phyloP scores from a whole-genome alignment of 805 yeast species.

The Metahyphopichia silvanorum region DNA sequence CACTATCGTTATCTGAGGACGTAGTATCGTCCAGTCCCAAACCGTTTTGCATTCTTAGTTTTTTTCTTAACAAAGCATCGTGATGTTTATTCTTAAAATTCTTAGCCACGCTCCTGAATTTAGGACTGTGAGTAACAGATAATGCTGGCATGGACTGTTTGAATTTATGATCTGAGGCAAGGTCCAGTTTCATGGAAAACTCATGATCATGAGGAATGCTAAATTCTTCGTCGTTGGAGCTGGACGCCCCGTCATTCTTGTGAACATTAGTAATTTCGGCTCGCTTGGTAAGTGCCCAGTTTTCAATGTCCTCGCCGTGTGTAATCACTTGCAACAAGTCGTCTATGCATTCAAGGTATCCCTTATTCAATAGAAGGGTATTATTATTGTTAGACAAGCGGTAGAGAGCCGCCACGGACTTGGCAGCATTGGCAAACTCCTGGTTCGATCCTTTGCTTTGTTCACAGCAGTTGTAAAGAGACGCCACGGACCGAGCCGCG shows the following conservation, averaged over 20 bases:
- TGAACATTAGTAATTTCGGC: slow-evolving; percentile 32
- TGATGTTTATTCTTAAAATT: slow-evolving; percentile 6
- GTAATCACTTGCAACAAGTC: slow-evolving; percentile 47
- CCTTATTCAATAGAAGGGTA: slow-evolving; percentile 46
- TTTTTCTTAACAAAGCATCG: slow-evolving; percentile 6
- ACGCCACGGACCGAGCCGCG: slow-evolving; percentile 71
- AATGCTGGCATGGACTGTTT: slow-evolving; percentile 36
- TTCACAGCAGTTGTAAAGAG: slow-evolving; percentile 29
- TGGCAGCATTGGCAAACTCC: slow-evolving; percentile 41
- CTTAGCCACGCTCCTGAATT: slow-evolving; percentile 14
- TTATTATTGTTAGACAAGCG: slow-evolving; percentile 55
- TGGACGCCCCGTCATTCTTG: neutral
- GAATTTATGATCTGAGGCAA: slow-evolving; percentile 25
- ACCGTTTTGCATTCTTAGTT: slow-evolving; percentile 1
- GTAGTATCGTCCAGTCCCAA: slow-evolving; percentile 4
- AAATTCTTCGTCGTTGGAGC: neutral
- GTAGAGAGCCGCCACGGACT: slow-evolving; percentile 49
- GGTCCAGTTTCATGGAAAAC: slow-evolving; percentile 26
- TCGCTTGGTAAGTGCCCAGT: slow-evolving; percentile 49
- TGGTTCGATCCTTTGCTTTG: slow-evolving; percentile 8
- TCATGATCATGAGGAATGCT: slow-evolving; percentile 24
- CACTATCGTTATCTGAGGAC: slow-evolving; percentile 18
- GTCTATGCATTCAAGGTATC: slow-evolving; percentile 60
- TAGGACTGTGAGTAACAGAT: slow-evolving; percentile 30
- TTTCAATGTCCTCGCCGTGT: slow-evolving; percentile 44